Conservation (phyloP, 495 filamentous ascomycete species). For the Aspergillus saccharolyticus region DNA sequence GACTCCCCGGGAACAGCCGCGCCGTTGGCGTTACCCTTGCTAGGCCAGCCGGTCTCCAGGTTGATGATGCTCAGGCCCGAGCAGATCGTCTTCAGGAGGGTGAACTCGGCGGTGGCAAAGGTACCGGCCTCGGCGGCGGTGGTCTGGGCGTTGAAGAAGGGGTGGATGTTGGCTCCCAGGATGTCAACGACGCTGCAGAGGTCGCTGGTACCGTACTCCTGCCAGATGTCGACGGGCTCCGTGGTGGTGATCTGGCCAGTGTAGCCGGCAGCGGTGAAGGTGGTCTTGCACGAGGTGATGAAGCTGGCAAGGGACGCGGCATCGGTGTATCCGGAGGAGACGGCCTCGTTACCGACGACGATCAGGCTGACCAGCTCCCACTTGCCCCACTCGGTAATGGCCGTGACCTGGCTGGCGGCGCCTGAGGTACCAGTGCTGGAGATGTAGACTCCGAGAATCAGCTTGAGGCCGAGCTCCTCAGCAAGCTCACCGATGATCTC, state of each 20-base stretch:
- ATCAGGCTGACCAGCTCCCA: conserved; percentile 75
- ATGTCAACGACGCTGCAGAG: conserved; percentile 75
- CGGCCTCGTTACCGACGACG: conserved; percentile 84
- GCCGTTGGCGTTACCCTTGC: conserved; percentile 61
- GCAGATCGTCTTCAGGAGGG: conserved; percentile 62
- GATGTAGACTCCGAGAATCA: conserved; percentile 87
- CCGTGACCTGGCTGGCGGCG: conserved; percentile 62
- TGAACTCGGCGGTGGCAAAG: conserved; percentile 65
- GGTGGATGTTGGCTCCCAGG: conserved; percentile 78
- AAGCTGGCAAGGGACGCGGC: conserved; percentile 60
- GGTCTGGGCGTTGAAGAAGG: conserved; percentile 80
- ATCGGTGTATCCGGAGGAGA: conserved; percentile 63
- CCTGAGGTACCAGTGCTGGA: conserved; percentile 53
- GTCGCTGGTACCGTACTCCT: conserved; percentile 42
- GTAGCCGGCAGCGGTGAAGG: conserved; percentile 60
- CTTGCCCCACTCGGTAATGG: conserved; percentile 66
- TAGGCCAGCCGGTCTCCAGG: conserved; percentile 92
- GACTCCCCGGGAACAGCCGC: conserved; percentile 57
- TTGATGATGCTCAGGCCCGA: conserved; percentile 60
- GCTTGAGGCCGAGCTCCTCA: conserved; percentile 55
- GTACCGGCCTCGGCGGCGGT: conserved; percentile 59
- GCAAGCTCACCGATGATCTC: conserved; percentile 64
- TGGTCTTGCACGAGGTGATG: conserved; percentile 51
- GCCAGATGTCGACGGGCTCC: conserved; percentile 71
- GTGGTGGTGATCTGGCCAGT: conserved; percentile 73